phyloP scores from a whole-genome alignment of 2,329 filamentous ascomycete genomes.

The Exophiala oligosperma region DNA sequence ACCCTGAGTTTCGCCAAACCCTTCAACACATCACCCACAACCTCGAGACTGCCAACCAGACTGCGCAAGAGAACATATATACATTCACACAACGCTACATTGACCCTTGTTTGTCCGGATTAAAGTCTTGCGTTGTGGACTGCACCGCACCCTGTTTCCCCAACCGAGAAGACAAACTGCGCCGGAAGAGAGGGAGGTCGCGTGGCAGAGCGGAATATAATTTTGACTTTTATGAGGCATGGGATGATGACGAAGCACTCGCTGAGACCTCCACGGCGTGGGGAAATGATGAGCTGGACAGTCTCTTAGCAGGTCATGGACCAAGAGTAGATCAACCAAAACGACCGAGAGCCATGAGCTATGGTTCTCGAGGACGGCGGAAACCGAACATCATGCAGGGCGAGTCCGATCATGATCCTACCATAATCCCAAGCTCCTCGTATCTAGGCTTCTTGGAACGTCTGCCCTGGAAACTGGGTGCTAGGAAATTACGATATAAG shows the following conservation, averaged over 20 bases:
- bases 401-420: constrained; percentile 66
- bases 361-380: constrained; percentile 67
- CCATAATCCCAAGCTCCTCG: constrained; percentile 84
- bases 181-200: constrained; percentile 64
- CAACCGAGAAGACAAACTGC: constrained; percentile 70
- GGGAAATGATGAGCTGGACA: constrained; percentile 83
- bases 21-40: constrained; percentile 92
- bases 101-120: constrained; percentile 71
- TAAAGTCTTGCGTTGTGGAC: constrained; percentile 64
- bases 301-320: constrained; percentile 67
- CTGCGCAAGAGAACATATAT: constrained; percentile 88
- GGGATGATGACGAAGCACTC: constrained; percentile 65
- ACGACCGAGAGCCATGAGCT: constrained; percentile 83
- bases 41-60: constrained; percentile 85
- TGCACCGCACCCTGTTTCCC: constrained; percentile 69
- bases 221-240: constrained; percentile 98
- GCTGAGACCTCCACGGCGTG: constrained; percentile 64
- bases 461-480: constrained; percentile 81
- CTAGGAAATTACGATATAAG: constrained; percentile 76
- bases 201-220: constrained; percentile 72
- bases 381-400: constrained; percentile 50
- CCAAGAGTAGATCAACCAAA: constrained; percentile 61
- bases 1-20: constrained; percentile 69
- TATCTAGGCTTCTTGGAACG: constrained; percentile 81
- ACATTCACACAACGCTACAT: constrained; percentile 84